Evolutionary conservation across 164 flowering plant species (phyloP).

Genomic region (Nelumbo lutea): DNA sequence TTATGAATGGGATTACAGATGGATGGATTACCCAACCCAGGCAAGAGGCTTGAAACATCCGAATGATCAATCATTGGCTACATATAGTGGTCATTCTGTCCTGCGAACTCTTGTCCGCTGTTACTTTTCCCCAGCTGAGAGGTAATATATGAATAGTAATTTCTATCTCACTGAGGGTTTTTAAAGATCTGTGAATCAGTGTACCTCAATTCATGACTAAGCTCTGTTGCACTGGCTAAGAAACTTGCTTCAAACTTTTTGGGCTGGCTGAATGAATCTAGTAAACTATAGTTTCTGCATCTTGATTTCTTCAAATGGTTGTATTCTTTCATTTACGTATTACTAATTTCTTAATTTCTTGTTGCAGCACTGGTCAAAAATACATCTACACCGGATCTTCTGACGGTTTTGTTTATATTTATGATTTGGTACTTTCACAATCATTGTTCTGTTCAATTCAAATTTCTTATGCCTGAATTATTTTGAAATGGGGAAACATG

Average conservation of each 20-base stretch:
- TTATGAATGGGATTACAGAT: slow-evolving; percentile 67
- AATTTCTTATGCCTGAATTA: no score
- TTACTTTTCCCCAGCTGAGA: slow-evolving; percentile 68
- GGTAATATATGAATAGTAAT: slow-evolving; percentile 29
- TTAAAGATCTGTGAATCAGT: neutral
- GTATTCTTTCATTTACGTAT: neutral
- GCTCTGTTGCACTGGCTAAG: neutral
- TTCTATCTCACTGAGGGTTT: neutral
- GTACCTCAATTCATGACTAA: neutral
- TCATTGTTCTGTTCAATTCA: no score
- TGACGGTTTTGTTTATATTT: slow-evolving; percentile 57
- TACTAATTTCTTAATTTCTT: slow-evolving; percentile 10
- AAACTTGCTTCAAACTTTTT: neutral
- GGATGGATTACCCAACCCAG: slow-evolving; percentile 61
- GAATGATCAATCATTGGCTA: slow-evolving; percentile 59
- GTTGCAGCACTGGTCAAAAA: slow-evolving; percentile 81
- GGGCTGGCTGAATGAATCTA: neutral
- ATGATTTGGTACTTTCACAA: slow-evolving; percentile 54
- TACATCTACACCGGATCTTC: slow-evolving; percentile 81
- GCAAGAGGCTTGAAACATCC: slow-evolving; percentile 54
- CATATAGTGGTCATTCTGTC: slow-evolving; percentile 71
- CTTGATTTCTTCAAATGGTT: neutral
- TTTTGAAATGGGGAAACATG: no score
- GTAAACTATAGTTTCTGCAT: neutral
- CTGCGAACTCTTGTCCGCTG: slow-evolving; percentile 78